Evolutionary conservation across 345 rosid genomes (phyloP), one percentile per base, ranked within the genome.

Genomic region (Ceriops tagal): DNA sequence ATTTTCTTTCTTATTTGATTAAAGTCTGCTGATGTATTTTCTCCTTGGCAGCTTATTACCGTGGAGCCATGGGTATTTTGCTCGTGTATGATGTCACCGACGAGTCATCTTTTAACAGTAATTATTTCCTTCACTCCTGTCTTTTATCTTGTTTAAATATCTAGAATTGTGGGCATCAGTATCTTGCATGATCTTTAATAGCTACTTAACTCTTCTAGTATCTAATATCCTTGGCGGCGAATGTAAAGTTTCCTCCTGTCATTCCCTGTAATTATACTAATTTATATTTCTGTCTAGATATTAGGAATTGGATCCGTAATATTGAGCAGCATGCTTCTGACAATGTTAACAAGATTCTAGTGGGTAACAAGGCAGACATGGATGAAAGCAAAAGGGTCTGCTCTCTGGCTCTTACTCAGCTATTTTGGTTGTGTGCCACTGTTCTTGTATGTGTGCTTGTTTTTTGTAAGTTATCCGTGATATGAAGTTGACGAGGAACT

Each of bases 361-460:
- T 85, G 61, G 89, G 87, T 43, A 85, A 85, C 81, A 83, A 85
- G 75, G 89, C 86, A 13, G 89, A 85, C 20, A 83, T 80, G 86
- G 89, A 85, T 39, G 89, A 85, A 68, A 85, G 84, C 84, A 85
- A 85, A 83, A 78, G 86, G 83, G 86, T 85, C 16, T n/a, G 59
- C 39, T 22, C 8, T 65, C 19, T 55, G 30, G 49, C 49, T 22
- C 30, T 55, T 5, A 55, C 59, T 55, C 19, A 13, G 19, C 28
- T 55, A 5, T 22, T 55, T 27, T 55, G 59, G 30, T 55, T 22
- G 59, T 55, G 59, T 27, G 3, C 49, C 15, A 43, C 49, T 4
- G 28, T 24, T 4, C 16, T 55, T 55, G 0, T 24, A 5, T 22
- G 10, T 55, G 5, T 22, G 15, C 6, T 22, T 24, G 13, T 55